These are phyloP conservation scores for Hypoxylon sp. DNA, from an alignment of 2,329 filamentous ascomycete species.

Conservation along the genomic window DNA sequence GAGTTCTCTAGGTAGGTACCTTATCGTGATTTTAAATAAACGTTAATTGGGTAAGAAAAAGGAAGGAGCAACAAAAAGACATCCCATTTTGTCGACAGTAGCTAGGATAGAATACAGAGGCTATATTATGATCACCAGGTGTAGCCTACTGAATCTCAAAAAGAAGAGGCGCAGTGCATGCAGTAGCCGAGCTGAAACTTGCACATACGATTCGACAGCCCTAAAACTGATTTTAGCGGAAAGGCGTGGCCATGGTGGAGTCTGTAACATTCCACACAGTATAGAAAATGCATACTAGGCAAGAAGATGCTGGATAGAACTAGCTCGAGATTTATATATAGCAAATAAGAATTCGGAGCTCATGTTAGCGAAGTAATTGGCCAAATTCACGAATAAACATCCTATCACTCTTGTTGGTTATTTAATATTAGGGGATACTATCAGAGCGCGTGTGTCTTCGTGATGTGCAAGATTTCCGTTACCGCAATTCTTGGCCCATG, in stretches of 20 bases:
- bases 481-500: slow-evolving; percentile 21
- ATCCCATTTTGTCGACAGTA: not conserved
- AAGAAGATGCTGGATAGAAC: not conserved
- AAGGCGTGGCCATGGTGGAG: not conserved
- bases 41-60: not conserved
- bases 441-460: not conserved
- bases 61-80: no score
- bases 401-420: not conserved
- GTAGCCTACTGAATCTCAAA: not conserved
- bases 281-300: not conserved
- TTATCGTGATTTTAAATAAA: not conserved
- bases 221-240: not conserved
- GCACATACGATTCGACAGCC: not conserved
- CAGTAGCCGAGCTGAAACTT: not conserved
- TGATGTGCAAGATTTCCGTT: slow-evolving; percentile 10
- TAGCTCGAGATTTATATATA: not conserved
- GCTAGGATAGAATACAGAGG: not conserved
- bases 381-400: not conserved
- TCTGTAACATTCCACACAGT: not conserved
- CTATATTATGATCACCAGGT: slow-evolving; percentile 2
- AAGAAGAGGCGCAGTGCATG: not conserved
- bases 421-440: not conserved
- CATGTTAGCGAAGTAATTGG: not conserved
- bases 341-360: not conserved
- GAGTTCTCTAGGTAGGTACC: no score